Percentiles rank a stretch among this genome's conserved stretches.
phyloP scores from a whole-genome alignment of 2,329 filamentous ascomycete genomes.

The Aureobasidium sp. region DNA sequence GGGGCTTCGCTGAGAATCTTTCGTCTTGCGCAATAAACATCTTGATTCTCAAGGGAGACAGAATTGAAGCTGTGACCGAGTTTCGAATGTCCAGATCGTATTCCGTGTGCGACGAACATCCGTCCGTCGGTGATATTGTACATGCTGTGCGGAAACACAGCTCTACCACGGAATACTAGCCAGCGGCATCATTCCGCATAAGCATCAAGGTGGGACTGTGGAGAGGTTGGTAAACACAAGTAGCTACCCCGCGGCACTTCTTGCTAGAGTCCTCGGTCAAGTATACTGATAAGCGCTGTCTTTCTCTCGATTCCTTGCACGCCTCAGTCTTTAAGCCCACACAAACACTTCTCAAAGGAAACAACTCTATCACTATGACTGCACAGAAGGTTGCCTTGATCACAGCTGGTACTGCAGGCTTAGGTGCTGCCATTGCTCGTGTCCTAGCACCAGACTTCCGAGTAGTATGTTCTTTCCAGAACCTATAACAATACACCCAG shows the following conservation, averaged over 20 bases:
- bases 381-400: slow-evolving; percentile 23
- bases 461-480: slow-evolving; percentile 26
- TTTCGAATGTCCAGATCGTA: too few species aligned
- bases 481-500: not conserved
- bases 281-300: not conserved
- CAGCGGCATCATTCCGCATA: too few species aligned
- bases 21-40: not conserved
- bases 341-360: not conserved
- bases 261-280: not conserved
- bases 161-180: too few species aligned
- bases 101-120: too few species aligned
- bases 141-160: too few species aligned
- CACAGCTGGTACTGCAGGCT: slow-evolving; percentile 39
- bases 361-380: slow-evolving; percentile 3
- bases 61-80: too few species aligned
- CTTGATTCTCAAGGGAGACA: too few species aligned
- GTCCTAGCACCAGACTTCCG: slow-evolving; percentile 39
- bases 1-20: not conserved
- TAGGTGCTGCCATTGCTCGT: slow-evolving; percentile 40
- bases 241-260: slow-evolving; percentile 8
- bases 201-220: slow-evolving; percentile 1
- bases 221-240: not conserved
- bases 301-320: not conserved
- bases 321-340: not conserved
- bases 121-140: too few species aligned